Evolutionary conservation across 768 basidiomycete genomes (phyloP), one percentile per base, ranked within the genome.

Genomic region (Chiua virens): DNA sequence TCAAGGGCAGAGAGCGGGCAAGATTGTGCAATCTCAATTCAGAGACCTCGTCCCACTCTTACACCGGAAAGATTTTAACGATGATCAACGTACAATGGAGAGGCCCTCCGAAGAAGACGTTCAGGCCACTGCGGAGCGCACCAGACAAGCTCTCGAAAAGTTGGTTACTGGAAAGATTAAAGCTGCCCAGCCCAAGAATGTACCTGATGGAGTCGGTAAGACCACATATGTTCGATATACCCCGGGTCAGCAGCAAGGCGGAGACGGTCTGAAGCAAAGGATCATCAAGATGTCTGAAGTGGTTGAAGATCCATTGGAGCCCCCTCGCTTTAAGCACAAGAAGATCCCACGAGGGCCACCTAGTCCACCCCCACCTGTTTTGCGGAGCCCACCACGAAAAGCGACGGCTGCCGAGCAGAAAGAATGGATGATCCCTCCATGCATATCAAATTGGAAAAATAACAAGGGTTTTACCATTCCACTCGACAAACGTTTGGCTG

Each of bases 391-490:
- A 11, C 97, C 97, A 7, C 79, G 97, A 48, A 95, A 97, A 64
- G 95, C 94, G 4, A 96, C 96, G 0, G 89, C 91, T 8, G 90
- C 92, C 49, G 97, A 99, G 66, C 96, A 98, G 74, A 99, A 98
- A 73, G 97, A 98, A 64, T 98, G 97, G 97, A 97, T 98, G 94
- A 98, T 99, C 50, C 97, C 97, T 17, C 97, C 97, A 17, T 98
- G 96, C 69, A 98, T 99, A 53, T 96, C 92, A 23, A 99, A 99
- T 73, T 99, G 97, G 97, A 99, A 99, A 77, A 99, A 99, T 77
- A 98, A 98, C 84, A 99, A 98, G 73, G 97, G 97, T 80, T 99
- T 95, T 69, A 98, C 97, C 2, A 98, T 98, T 63, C 96, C 97
- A 34, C 79, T 98, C 30, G 97, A 98, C 67, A 98, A 99, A 74